Evolutionary conservation across 306 rosid genomes (phyloP).

Genomic region (Fagus crenata): DNA sequence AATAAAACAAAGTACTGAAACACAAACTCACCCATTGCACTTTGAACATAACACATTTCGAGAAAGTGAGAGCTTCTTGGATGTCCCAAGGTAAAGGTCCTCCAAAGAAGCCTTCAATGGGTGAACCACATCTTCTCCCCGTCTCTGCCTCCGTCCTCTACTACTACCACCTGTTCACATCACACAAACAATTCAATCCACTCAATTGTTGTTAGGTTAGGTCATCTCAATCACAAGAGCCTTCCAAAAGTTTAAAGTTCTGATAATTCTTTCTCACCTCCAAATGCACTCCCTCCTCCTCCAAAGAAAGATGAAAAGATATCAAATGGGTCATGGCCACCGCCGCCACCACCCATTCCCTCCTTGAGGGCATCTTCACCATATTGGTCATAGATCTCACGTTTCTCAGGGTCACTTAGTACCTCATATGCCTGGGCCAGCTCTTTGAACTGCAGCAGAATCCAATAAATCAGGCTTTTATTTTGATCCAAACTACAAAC

Average conservation of each 20-base stretch:
- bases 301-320: slow-evolving; percentile 76
- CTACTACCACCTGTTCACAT: slow-evolving; percentile 59
- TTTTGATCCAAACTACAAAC: not conserved
- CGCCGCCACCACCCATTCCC: slow-evolving; percentile 68
- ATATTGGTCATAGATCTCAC: slow-evolving; percentile 78
- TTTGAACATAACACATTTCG: slow-evolving; percentile 71
- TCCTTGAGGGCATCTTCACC: slow-evolving; percentile 96
- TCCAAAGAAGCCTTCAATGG: slow-evolving; percentile 80
- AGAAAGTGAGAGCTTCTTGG: slow-evolving; percentile 80
- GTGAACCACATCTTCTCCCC: slow-evolving; percentile 80
- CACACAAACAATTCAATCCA: not conserved
- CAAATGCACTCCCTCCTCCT: slow-evolving; percentile 64
- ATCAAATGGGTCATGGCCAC: slow-evolving; percentile 81
- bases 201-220: not conserved
- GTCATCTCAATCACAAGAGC: not conserved
- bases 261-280: slow-evolving; percentile 30
- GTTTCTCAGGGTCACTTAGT: slow-evolving; percentile 82
- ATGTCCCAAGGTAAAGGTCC: slow-evolving; percentile 67
- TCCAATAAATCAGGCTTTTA: not conserved
- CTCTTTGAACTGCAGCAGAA: slow-evolving; percentile 65
- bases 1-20: not conserved
- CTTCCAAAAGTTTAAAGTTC: not conserved
- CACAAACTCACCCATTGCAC: slow-evolving; percentile 66
- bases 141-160: slow-evolving; percentile 70
- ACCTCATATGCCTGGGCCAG: slow-evolving; percentile 87